Percentiles rank a stretch among this genome's conserved stretches.
These are phyloP conservation scores for Dactylellina parvicollis DNA, from an alignment of 2,329 filamentous ascomycete genomes.

Conservation along the genomic window DNA sequence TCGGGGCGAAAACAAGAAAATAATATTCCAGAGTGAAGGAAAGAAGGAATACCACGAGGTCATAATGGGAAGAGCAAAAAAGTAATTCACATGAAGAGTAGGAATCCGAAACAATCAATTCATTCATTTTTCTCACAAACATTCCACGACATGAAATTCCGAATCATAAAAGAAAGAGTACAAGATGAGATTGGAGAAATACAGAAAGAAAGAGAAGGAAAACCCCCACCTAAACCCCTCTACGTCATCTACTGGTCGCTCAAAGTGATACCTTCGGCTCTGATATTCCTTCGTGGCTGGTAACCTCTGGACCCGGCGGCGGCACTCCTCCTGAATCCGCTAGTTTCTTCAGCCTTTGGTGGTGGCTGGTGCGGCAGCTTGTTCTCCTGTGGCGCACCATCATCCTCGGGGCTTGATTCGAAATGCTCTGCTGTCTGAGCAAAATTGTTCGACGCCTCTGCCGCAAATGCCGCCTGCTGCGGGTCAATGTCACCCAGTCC, in stretches of 20 bases:
- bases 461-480: conserved; percentile 62
- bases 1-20: too few relatives aligned
- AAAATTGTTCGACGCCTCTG: conserved; percentile 60
- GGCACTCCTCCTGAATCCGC: conserved; percentile 35
- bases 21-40: not conserved
- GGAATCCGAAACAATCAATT: not conserved
- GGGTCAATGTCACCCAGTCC: conserved; percentile 56
- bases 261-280: conserved; percentile 70
- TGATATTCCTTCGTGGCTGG: conserved; percentile 35
- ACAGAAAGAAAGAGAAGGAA: not conserved
- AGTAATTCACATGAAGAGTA: conserved; percentile 26
- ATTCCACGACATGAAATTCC: conserved; percentile 36
- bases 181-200: not conserved
- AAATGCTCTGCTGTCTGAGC: conserved; percentile 58
- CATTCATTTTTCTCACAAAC: conserved; percentile 32
- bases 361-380: conserved; percentile 46
- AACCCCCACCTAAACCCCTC: not conserved
- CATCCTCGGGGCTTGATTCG: conserved; percentile 51
- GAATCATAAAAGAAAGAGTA: conserved; percentile 5
- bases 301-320: conserved; percentile 50
- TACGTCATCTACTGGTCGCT: conserved; percentile 79
- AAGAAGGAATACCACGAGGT: not conserved
- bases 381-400: conserved; percentile 62
- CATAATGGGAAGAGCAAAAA: not conserved
- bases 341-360: conserved; percentile 57